These are phyloP conservation scores for Scheffersomyces cryptocercus DNA, from an alignment of 1,139 yeast genomes.

Conservation along the genomic window DNA sequence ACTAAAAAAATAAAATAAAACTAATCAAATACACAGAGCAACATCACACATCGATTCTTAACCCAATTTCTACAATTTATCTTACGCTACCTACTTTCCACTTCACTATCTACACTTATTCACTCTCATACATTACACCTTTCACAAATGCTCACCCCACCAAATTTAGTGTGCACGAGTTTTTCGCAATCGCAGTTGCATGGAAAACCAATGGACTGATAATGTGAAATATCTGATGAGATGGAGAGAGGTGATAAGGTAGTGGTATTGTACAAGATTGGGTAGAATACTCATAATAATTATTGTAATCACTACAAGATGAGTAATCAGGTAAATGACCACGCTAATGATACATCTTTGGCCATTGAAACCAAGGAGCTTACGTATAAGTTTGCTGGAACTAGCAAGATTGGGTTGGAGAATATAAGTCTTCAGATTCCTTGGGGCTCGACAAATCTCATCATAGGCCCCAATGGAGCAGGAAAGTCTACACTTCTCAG, in stretches of 20 bases:
- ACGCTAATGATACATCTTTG: slow-evolving; percentile 16
- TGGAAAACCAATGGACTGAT: neutral
- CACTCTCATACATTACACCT: no score
- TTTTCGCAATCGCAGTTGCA: slow-evolving; percentile 1
- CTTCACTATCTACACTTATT: no score
- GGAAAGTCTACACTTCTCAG: slow-evolving; percentile 89
- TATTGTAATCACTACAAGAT: no score
- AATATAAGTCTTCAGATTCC: slow-evolving; percentile 62
- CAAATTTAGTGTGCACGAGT: neutral
- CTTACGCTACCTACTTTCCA: no score
- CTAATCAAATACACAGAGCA: no score
- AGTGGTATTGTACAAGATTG: no score
- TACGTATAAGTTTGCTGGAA: slow-evolving; percentile 67
- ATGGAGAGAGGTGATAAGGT: no score
- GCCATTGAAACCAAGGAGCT: slow-evolving; percentile 70
- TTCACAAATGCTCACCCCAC: neutral
- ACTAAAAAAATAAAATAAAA: no score
- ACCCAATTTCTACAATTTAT: no score
- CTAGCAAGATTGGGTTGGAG: slow-evolving; percentile 66
- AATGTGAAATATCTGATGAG: no score
- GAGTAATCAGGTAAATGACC: neutral
- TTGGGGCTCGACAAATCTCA: slow-evolving; percentile 71
- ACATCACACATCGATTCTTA: no score
- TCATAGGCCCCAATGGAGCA: slow-evolving; percentile 96
- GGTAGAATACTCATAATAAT: no score